Evolutionary conservation across 1,284 basidiomycete species (phyloP).

Genomic region (Schizopora paradoxa): DNA sequence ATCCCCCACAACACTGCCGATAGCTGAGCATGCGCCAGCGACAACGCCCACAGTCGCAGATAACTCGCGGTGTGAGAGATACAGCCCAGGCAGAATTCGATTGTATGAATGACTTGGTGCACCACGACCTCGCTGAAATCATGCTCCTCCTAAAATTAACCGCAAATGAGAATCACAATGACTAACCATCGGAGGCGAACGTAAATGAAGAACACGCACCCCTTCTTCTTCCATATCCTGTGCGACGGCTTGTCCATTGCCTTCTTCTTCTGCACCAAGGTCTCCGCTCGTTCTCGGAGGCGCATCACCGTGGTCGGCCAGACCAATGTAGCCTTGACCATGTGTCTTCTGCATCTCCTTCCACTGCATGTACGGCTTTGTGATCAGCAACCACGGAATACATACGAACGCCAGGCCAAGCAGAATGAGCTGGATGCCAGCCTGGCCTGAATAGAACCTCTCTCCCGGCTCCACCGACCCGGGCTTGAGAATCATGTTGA

Average conservation of each 20-base stretch:
- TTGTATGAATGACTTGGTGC: conserved; percentile 97
- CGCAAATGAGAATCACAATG: conserved; percentile 17
- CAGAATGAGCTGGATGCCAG: conserved; percentile 78
- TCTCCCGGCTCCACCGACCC: conserved; percentile 68
- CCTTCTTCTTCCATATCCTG: conserved; percentile 65
- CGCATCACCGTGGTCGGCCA: conserved; percentile 47
- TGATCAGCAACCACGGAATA: conserved; percentile 92
- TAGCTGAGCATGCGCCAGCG: conserved; percentile 95
- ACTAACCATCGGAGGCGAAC: conserved; percentile 17
- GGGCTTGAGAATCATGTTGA: conserved; percentile 89
- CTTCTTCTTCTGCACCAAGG: conserved; percentile 82
- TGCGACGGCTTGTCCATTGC: conserved; percentile 68
- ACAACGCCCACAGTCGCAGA: conserved; percentile 97
- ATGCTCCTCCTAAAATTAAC: conserved; percentile 66
- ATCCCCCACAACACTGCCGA: conserved; percentile 92
- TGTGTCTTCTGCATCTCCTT: conserved; percentile 87
- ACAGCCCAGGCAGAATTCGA: conserved; percentile 97
- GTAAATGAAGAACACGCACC: conserved; percentile 37
- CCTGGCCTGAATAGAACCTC: conserved; percentile 86
- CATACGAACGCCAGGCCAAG: conserved; percentile 81
- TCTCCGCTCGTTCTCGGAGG: conserved; percentile 35
- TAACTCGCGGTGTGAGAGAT: conserved; percentile 99
- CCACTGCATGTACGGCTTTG: conserved; percentile 92
- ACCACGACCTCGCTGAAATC: conserved; percentile 95
- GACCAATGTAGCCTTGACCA: conserved; percentile 78